Conservation (phyloP, 2,329 filamentous ascomycete species). For the Calonectria montana region DNA sequence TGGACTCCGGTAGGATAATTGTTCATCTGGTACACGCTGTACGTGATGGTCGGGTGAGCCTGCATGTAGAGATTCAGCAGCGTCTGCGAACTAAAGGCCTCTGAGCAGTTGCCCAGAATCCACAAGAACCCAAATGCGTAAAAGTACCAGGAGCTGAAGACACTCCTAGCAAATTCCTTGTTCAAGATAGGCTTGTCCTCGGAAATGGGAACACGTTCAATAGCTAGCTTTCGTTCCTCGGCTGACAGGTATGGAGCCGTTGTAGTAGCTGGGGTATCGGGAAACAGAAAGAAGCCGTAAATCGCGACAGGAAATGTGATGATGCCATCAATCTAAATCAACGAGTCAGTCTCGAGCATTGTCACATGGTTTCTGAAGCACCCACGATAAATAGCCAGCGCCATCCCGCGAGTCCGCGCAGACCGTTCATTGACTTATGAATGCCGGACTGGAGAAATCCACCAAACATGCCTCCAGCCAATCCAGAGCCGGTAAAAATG, state of each 20-base stretch:
- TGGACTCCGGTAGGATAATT: conserved; percentile 26
- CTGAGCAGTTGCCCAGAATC: conserved; percentile 48
- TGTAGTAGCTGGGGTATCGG: conserved; percentile 56
- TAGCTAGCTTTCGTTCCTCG: conserved; percentile 37
- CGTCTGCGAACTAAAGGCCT: conserved; percentile 46
- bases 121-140: conserved; percentile 49
- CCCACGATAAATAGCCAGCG: conserved; percentile 27
- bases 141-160: conserved; percentile 28
- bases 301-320: conserved; percentile 65
- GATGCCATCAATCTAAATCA: conserved; percentile 56
- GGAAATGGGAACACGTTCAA: conserved; percentile 4
- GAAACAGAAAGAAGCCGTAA: conserved; percentile 61
- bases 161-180: conserved; percentile 33
- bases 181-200: conserved; percentile 15
- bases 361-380: not conserved
- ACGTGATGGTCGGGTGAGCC: conserved; percentile 12
- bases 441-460: conserved; percentile 62
- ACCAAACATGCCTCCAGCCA: conserved; percentile 66
- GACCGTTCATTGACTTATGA: conserved; percentile 54
- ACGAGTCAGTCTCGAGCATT: not conserved
- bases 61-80: conserved; percentile 29
- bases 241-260: conserved; percentile 48
- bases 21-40: conserved; percentile 23
- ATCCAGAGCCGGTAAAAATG: conserved; percentile 66
- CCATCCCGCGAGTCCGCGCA: conserved; percentile 22